Evolutionary conservation across 306 rosid genomes (phyloP), one percentile per base, ranked within the genome.

Genomic region (Mimosa pudica): DNA sequence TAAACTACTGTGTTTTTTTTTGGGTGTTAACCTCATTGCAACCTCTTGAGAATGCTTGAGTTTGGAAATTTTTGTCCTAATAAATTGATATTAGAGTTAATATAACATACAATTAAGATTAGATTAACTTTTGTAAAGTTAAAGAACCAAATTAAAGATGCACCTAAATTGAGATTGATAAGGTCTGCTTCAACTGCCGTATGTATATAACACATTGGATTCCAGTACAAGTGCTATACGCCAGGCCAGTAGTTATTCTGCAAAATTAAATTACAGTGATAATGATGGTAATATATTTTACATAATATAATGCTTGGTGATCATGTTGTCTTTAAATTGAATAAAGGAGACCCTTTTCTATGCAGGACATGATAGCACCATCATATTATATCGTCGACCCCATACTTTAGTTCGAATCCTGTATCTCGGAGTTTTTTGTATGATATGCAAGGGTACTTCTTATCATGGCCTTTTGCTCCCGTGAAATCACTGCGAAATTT

Each of bases 301-400:
- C 10, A 62, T 30, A 24, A 24, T 24, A 62, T 30, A 24, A 24
- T 24, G 2, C 7, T 61, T 62, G 41, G 41, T 11, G 42, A 32
- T 62, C 41, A 36, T 66, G 6, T 5, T 32, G 68, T 35, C 18
- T 3, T 35, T 17, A 55, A 33, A 35, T 18, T 69, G 54, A 10
- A 60, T 69, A 63, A 9, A 86, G 85, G 35, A 78, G 62, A 41
- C 90, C 86, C 86, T 85, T 89, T 24, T 83, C 88, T 83, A 81
- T 89, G 81, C 86, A 87, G 51, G 82, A 64, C 36, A 74, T 72
- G 60, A 89, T 72, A 32, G 92, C 88, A 8, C 76, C 89, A 77
- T 83, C 85, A 61, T 81, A 80, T 78, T 78, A 87, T 89, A 45
- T 85, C 92, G 12, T 62, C 79, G 18, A 83, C 46, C 5, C 81